A percentile compares a stretch with the other conserved stretches of the same genome.
These are phyloP conservation scores for Solanum etuberosum DNA, from an alignment of 257 asterid species.

Conservation along the genomic window DNA sequence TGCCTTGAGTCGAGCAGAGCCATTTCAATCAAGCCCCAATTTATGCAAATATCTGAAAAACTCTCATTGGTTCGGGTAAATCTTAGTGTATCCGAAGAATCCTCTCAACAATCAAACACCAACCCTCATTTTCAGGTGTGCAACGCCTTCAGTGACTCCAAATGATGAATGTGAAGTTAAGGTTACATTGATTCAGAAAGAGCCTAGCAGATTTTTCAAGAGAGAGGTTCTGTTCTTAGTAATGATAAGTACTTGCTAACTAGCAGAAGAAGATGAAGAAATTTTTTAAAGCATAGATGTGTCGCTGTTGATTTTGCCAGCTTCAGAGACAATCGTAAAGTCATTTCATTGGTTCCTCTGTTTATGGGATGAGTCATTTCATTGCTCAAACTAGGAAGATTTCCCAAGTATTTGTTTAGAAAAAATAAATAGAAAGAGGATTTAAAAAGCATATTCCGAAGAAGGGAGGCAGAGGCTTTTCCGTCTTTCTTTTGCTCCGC, in stretches of 20 bases:
- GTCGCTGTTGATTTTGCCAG: not conserved
- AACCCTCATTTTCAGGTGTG: no score
- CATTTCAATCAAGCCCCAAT: no score
- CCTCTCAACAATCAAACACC: no score
- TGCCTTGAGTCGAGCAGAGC: no score
- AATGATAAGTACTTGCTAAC: not conserved
- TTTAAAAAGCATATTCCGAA: not conserved
- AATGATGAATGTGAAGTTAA: no score
- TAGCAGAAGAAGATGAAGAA: not conserved
- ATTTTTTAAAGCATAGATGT: not conserved
- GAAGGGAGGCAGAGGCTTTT: not conserved
- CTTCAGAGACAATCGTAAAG: not conserved
- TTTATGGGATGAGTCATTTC: not conserved
- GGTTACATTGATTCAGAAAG: not conserved
- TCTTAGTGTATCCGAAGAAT: no score
- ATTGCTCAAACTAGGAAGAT: not conserved
- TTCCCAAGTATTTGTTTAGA: not conserved
- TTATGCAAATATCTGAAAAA: no score
- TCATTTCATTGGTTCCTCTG: not conserved
- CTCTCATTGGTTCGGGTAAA: no score
- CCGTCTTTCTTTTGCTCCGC: not conserved
- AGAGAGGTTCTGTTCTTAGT: not conserved
- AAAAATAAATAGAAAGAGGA: not conserved
- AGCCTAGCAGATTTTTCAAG: no score
- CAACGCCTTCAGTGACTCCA: not conserved